Evolutionary conservation across 2,329 filamentous ascomycete genomes (phyloP).

Genomic region (Aspergillus glaucus): DNA sequence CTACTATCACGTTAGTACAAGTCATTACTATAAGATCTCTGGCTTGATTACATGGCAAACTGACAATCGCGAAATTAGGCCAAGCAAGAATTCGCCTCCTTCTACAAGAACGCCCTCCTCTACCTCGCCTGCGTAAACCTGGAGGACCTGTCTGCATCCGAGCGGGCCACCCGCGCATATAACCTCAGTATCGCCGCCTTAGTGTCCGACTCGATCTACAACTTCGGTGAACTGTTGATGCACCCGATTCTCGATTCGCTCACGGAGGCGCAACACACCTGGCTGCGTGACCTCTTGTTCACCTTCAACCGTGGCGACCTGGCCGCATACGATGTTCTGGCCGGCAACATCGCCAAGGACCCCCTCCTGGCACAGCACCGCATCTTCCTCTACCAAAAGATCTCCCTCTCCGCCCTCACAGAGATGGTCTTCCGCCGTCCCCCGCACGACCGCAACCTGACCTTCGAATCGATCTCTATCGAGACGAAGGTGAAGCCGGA

Average conservation of each 20-base stretch:
- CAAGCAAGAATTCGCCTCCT: conserved; percentile 87
- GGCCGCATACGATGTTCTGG: conserved; percentile 74
- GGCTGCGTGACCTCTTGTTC: conserved; percentile 93
- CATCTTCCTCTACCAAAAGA: conserved; percentile 89
- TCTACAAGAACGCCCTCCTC: conserved; percentile 95
- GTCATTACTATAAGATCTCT: not conserved
- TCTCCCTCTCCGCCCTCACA: conserved; percentile 90
- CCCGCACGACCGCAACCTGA: conserved; percentile 91
- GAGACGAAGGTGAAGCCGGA: conserved; percentile 88
- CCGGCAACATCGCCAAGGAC: conserved; percentile 74
- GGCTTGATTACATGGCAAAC: not conserved
- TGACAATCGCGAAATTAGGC: conserved; percentile 37
- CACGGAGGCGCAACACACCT: conserved; percentile 65
- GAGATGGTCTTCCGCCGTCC: conserved; percentile 94
- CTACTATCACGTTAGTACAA: conserved; percentile 70
- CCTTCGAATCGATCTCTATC: conserved; percentile 76
- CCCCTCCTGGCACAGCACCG: conserved; percentile 71
- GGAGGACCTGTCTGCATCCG: conserved; percentile 62
- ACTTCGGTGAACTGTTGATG: conserved; percentile 96
- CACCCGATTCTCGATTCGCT: conserved; percentile 92
- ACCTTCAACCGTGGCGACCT: conserved; percentile 96
- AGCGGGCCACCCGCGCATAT: conserved; percentile 79
- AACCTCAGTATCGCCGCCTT: conserved; percentile 88
- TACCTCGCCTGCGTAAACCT: conserved; percentile 96
- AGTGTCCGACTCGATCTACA: conserved; percentile 94